phyloP scores from a whole-genome alignment of 108 stramenopile genomes.

The Halocafeteria seosinensis region DNA sequence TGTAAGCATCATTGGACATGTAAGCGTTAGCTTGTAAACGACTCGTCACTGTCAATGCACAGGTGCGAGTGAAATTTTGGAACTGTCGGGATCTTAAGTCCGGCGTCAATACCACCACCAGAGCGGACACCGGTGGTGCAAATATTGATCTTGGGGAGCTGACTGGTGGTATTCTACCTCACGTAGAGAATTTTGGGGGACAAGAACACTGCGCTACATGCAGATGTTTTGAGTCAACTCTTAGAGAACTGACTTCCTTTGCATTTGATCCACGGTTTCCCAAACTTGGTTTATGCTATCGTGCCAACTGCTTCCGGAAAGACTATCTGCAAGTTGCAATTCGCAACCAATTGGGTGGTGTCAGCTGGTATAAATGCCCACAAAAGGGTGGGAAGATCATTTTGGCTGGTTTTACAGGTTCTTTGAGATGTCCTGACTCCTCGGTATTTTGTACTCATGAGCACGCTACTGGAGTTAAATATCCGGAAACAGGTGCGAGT shows the following conservation, averaged over 20 bases:
- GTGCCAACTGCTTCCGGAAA: background rate
- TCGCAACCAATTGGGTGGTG: background rate
- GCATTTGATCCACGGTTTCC: background rate
- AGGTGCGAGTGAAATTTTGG: background rate
- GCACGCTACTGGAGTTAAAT: background rate
- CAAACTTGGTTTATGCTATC: background rate
- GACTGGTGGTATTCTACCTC: too few species aligned
- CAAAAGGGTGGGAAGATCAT: background rate
- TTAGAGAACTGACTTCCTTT: background rate
- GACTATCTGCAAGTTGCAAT: background rate
- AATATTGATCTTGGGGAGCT: background rate
- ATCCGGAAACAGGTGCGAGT: background rate
- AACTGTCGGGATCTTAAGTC: background rate
- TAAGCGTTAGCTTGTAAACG: too few species aligned
- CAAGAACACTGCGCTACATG: background rate
- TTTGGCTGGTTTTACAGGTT: background rate
- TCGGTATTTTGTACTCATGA: background rate
- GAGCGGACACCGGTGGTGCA: background rate
- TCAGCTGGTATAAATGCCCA: background rate
- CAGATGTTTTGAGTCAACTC: background rate
- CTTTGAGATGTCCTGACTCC: background rate
- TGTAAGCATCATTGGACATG: too few species aligned
- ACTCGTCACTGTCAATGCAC: too few species aligned
- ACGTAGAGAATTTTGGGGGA: background rate
- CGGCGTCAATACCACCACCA: background rate